Evolutionary conservation across 164 flowering plant species (phyloP).

Genomic region (Liquidambar formosana): DNA sequence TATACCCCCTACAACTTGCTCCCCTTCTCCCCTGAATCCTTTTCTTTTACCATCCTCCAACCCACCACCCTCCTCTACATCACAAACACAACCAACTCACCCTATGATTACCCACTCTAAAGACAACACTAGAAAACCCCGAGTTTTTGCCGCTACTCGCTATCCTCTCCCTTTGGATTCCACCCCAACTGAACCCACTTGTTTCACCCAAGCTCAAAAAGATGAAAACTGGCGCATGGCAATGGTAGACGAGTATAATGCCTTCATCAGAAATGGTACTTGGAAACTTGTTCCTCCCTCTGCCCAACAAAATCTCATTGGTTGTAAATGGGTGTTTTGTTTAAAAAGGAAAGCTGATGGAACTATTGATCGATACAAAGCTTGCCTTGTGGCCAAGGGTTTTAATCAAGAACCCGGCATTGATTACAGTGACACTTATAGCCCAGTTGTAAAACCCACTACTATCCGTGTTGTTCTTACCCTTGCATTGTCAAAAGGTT

Average conservation of each 20-base stretch:
- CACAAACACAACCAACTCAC: too few relatives aligned
- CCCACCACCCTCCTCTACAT: too few relatives aligned
- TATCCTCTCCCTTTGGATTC: too few relatives aligned
- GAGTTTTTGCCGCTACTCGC: too few relatives aligned
- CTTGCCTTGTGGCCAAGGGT: neutral
- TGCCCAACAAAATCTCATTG: neutral
- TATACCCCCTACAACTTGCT: too few relatives aligned
- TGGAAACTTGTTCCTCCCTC: slow-evolving; percentile 2
- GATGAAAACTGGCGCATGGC: neutral
- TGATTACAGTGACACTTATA: slow-evolving; percentile 7
- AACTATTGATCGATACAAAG: neutral
- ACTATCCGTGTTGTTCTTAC: slow-evolving; percentile 2
- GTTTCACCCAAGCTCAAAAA: neutral
- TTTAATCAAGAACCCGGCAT: neutral
- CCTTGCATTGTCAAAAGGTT: neutral
- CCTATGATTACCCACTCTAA: too few relatives aligned
- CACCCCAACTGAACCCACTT: slow-evolving; percentile 6
- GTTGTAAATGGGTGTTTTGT: slow-evolving; percentile 1
- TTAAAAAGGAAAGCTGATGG: neutral
- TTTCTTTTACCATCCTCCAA: too few relatives aligned
- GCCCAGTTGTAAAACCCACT: slow-evolving; percentile 10
- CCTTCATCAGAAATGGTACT: neutral
- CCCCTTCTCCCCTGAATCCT: too few relatives aligned
- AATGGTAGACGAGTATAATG: slow-evolving; percentile 2
- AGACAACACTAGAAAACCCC: too few relatives aligned